These are phyloP conservation scores for Cladobotryum mycophilum DNA, from an alignment of 2,329 filamentous ascomycete species.

Conservation along the genomic window DNA sequence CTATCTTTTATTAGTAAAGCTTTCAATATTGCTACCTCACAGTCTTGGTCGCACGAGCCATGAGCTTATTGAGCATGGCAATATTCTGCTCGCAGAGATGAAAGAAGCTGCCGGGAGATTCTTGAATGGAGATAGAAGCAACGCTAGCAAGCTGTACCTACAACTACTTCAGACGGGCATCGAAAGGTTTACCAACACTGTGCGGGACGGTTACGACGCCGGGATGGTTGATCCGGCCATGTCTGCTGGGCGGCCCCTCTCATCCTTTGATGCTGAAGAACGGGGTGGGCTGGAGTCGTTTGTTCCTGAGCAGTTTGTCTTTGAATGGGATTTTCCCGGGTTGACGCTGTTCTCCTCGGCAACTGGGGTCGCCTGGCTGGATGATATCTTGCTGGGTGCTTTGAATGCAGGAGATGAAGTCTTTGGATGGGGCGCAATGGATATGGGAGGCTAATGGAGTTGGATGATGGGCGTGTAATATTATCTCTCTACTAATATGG, in stretches of 20 bases:
- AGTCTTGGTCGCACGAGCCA: conserved; percentile 13
- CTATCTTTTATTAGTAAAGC: conserved; percentile 47
- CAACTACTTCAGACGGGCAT: conserved; percentile 20
- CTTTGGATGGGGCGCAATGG: conserved; percentile 10
- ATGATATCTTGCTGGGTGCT: conserved; percentile 19
- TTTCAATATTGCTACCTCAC: conserved; percentile 43
- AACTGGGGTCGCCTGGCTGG: conserved; percentile 20
- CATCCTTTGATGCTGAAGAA: conserved; percentile 2
- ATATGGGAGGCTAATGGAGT: neutral
- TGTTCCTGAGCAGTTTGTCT: conserved; percentile 48
- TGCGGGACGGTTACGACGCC: conserved; percentile 1
- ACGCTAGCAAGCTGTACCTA: conserved; percentile 26
- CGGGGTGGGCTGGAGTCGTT: conserved; percentile 46
- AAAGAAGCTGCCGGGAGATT: conserved; percentile 14
- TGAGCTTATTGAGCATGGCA: conserved; percentile 15
- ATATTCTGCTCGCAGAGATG: conserved; percentile 20
- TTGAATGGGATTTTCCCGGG: conserved; percentile 53
- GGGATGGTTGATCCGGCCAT: neutral
- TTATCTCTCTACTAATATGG: too few relatives aligned
- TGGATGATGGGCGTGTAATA: neutral
- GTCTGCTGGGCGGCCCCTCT: neutral
- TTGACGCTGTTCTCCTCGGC: conserved; percentile 36
- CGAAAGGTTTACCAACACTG: conserved; percentile 17
- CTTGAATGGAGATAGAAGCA: conserved; percentile 22
- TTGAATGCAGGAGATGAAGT: conserved; percentile 18